Evolutionary conservation across 2,329 filamentous ascomycete genomes (phyloP).

Genomic region (Ceratocystis lukuohia): DNA sequence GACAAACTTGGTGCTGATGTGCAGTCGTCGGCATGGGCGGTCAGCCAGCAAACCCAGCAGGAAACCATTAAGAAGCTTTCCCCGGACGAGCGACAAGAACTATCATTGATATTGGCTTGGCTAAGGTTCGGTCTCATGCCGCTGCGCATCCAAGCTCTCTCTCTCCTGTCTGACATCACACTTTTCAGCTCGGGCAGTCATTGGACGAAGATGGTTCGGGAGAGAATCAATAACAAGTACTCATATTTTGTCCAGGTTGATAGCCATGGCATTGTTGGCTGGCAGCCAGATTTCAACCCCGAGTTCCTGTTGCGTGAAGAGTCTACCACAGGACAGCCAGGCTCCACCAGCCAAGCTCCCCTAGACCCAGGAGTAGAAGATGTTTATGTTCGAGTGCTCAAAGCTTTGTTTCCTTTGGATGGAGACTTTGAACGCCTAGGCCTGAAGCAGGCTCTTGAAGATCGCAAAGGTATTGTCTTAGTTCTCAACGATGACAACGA

Average conservation of each 20-base stretch:
- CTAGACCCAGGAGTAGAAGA: not conserved
- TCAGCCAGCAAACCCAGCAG: not conserved
- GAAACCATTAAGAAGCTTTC: not conserved
- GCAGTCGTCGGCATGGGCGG: not conserved
- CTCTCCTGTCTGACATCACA: conserved; percentile 3
- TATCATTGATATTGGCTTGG: conserved; percentile 9
- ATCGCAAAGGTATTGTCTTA: not conserved
- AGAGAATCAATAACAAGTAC: conserved; percentile 7
- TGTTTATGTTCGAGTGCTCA: not conserved
- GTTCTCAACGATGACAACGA: not conserved
- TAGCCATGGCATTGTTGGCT: not conserved
- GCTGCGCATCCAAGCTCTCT: conserved; percentile 5
- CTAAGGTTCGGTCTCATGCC: conserved; percentile 7
- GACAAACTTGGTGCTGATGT: not conserved
- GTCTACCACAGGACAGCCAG: not conserved
- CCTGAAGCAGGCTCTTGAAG: not conserved
- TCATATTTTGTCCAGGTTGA: not conserved
- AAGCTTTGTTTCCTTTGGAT: not conserved
- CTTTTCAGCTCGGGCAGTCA: not conserved
- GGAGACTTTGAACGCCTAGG: not conserved
- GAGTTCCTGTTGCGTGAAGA: not conserved
- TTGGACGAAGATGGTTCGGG: conserved; percentile 1
- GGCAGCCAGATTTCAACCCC: not conserved
- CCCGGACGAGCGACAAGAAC: not conserved
- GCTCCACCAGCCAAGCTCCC: not conserved